Base-by-base conservation (phyloP, 495 filamentous ascomycete species). In the Stereocaulon alpinum region DNA sequence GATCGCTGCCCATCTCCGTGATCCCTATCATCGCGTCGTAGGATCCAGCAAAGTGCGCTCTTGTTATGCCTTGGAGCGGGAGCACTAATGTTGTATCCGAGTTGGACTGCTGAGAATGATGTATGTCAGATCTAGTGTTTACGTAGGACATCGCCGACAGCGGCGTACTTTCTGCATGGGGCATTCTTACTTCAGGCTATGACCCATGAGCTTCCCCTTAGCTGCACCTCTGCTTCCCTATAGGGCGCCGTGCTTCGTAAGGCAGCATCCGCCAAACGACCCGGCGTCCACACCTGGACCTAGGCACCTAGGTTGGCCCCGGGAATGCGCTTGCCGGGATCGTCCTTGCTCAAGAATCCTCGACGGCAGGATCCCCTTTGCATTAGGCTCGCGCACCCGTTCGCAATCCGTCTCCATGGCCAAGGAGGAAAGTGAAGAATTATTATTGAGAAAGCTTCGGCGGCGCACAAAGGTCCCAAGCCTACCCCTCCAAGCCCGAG, bases 141-240 rank as follows among this genome's bases (percentile, higher is more conserved):
- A 30, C 41, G 22, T 53, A 17, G 40, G 41, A 44, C 18, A 44
- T 9, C 54, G 49, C 49, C 49, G 24, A 47, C 57, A 60, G 40
- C 58, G 58, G 47, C 34, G 24, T 29, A 40, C 27, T 30, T 52
- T 53, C 58, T 60, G 48, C 40, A 60, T 60, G 49, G 40, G 58
- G 45, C 29, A 42, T 40, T 48, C 30, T 43, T 34, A 11, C 47
- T 59, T 30, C 30, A 6, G 29, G 40, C 37, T 51, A 42, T 9
- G 17, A 34, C 20, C 43, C 43, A 49, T 52, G 22, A 17, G 41
- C 24, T 20, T 22, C 18, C 20, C 40, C 41, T 47, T 60, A 60
- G 58, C 58, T 54, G 40, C 58, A 20, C 24, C 24, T 47, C 18
- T 6, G 43, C 30, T 22, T 40, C 56, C 56, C 27, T 59, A 22